These are phyloP conservation scores for Fraxinus excelsior DNA, from an alignment of 257 asterid species.

Conservation along the genomic window DNA sequence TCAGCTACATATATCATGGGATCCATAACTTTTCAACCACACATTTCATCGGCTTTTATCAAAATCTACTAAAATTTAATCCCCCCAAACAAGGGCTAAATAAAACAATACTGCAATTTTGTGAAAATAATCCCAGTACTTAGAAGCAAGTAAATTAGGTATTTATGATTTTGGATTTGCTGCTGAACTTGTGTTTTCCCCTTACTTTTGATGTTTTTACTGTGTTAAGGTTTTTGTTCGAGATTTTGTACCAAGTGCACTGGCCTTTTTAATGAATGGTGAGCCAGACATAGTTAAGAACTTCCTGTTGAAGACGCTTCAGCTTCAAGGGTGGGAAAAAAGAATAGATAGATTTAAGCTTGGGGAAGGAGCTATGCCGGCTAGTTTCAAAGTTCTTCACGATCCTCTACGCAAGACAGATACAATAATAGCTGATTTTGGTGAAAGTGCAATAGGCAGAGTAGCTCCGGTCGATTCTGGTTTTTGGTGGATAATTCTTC, in stretches of 20 bases:
- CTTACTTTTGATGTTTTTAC: background rate
- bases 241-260: slow-evolving; percentile 77
- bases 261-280: slow-evolving; percentile 77
- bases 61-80: no score
- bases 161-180: background rate
- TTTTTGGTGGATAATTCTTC: slow-evolving; percentile 87
- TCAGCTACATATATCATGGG: no score
- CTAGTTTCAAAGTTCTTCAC: slow-evolving; percentile 78
- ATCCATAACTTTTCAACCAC: no score
- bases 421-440: slow-evolving; percentile 71
- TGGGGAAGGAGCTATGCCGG: slow-evolving; percentile 82
- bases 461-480: slow-evolving; percentile 91
- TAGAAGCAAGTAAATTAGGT: background rate
- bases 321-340: slow-evolving; percentile 85
- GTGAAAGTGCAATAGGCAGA: slow-evolving; percentile 83
- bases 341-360: slow-evolving; percentile 70
- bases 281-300: slow-evolving; percentile 78
- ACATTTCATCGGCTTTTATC: no score
- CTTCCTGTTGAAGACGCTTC: slow-evolving; percentile 70
- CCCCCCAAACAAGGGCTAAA: background rate
- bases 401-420: slow-evolving; percentile 67
- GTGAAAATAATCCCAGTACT: background rate
- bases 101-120: background rate
- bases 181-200: background rate
- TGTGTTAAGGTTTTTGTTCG: slow-evolving; percentile 68